Conservation (phyloP, 768 basidiomycete genomes). For the Boletus insuetus region DNA sequence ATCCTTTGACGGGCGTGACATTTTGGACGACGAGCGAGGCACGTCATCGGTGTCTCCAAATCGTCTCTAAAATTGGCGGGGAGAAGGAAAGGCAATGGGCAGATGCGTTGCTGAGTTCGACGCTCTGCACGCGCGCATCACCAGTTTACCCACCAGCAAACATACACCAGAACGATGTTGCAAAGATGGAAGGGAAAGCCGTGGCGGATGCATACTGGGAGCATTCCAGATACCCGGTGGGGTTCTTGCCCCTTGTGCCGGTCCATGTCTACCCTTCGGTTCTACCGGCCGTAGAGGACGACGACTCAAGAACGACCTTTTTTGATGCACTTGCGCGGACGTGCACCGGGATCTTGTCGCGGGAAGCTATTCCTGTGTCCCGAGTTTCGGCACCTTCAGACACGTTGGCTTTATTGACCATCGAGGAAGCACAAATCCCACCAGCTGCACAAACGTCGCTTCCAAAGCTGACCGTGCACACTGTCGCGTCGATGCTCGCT, state of each 20-base stretch:
- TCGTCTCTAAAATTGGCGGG: conserved; percentile 80
- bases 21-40: conserved; percentile 87
- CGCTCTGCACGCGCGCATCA: conserved; percentile 3
- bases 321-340: conserved; percentile 48
- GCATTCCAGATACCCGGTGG: conserved; percentile 52
- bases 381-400: neutral
- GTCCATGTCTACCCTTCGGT: conserved; percentile 48
- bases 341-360: conserved; percentile 53
- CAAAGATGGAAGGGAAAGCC: neutral
- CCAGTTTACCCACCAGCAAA: conserved; percentile 6
- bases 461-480: conserved; percentile 69
- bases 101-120: conserved; percentile 51
- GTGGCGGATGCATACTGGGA: conserved; percentile 55
- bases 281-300: conserved; percentile 8
- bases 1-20: conserved; percentile 32
- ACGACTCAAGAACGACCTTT: conserved; percentile 29
- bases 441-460: conserved; percentile 54
- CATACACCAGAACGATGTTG: neutral
- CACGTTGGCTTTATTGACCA: neutral
- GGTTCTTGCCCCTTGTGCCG: conserved; percentile 58
- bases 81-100: conserved; percentile 61
- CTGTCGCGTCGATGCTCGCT: conserved; percentile 67
- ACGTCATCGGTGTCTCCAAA: conserved; percentile 65
- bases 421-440: conserved; percentile 41
- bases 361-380: conserved; percentile 29